phyloP scores from a whole-genome alignment of 2,329 filamentous ascomycete species.

The Ophiostoma pallidulum region DNA sequence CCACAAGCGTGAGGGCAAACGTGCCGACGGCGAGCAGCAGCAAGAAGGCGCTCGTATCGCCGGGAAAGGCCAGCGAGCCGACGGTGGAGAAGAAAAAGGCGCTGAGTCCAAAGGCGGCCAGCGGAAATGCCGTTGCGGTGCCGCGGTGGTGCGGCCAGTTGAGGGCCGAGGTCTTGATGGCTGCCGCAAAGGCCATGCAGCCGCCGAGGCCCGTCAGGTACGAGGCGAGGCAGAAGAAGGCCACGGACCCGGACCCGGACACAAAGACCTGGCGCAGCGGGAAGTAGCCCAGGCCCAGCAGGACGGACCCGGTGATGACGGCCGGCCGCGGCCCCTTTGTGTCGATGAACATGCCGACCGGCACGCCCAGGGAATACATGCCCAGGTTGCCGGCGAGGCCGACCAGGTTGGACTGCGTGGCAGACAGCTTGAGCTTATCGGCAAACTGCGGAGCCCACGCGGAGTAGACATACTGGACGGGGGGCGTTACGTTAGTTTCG shows the following conservation, averaged over 20 bases:
- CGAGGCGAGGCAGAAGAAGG: conserved; percentile 67
- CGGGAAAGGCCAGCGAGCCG: conserved; percentile 68
- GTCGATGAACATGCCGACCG: conserved; percentile 82
- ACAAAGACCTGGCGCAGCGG: conserved; percentile 74
- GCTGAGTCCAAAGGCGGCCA: conserved; percentile 88
- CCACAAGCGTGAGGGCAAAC: conserved; percentile 60
- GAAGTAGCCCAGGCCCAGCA: conserved; percentile 74
- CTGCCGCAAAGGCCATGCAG: conserved; percentile 80
- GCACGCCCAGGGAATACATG: conserved; percentile 88
- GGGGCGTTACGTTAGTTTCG: background rate
- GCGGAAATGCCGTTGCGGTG: conserved; percentile 85
- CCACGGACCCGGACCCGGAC: conserved; percentile 49
- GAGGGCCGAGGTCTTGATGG: conserved; percentile 77
- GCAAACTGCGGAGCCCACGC: conserved; percentile 97
- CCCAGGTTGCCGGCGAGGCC: conserved; percentile 79
- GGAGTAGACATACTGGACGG: conserved; percentile 87
- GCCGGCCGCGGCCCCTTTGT: conserved; percentile 68
- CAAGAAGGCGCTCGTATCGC: conserved; percentile 73
- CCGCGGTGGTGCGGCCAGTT: conserved; percentile 90
- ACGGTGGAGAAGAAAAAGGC: conserved; percentile 91
- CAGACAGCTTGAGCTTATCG: conserved; percentile 71
- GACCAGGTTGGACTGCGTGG: conserved; percentile 90
- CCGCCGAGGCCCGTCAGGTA: conserved; percentile 82
- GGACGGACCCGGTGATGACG: conserved; percentile 62
- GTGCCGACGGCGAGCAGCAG: conserved; percentile 74